Evolutionary conservation across 2,329 filamentous ascomycete species (phyloP), one percentile per base, ranked within the genome.

Genomic region (Botrytis cinerea): DNA sequence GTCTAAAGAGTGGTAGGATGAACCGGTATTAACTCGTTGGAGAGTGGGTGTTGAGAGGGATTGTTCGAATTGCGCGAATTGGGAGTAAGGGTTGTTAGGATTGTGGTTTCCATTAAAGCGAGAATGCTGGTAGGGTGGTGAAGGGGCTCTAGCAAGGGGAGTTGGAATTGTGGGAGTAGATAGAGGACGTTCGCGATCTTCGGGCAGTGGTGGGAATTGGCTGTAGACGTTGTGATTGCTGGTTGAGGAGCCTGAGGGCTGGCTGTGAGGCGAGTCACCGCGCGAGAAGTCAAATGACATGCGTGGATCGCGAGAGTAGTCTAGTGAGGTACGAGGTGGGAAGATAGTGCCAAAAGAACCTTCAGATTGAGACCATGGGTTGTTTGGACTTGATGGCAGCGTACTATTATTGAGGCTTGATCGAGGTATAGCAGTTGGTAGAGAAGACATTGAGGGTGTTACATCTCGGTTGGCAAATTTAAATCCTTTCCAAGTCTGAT

Each of bases 51-150:
- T 68, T 32, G 61, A 67, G 18, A 67, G 48, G 38, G 70, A 72
- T 48, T 72, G 70, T 48, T 72, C 70, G 14, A 72, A 72, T 68
- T 72, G 46, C 22, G 70, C 70, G 7, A 72, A 72, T 57, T 72
- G 70, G 3, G 70, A 72, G 70, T 72, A 72, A 7, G 70, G 70
- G 10, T 72, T 45, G 16, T 72, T 72, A 14, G 62, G 61, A 14
- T 68, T 68, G 51, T 66, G 20, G 38, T 72, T 35, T 45, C 46
- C 22, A n/a, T 32, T 63, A 12, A 51, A 64, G 20, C 46, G 25
- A 66, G 35, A 25, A 20, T 45, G 28, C 10, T 63, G 22, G n/a
- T 57, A 32, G 22, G 38, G 62, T 28, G 70, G 70, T 38, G 61
- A 67, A 12, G 48, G 70, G 32, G 22, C 51, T 28, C 48, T 59